Evolutionary conservation across 345 rosid genomes (phyloP).

Genomic region (Turritis glabra): DNA sequence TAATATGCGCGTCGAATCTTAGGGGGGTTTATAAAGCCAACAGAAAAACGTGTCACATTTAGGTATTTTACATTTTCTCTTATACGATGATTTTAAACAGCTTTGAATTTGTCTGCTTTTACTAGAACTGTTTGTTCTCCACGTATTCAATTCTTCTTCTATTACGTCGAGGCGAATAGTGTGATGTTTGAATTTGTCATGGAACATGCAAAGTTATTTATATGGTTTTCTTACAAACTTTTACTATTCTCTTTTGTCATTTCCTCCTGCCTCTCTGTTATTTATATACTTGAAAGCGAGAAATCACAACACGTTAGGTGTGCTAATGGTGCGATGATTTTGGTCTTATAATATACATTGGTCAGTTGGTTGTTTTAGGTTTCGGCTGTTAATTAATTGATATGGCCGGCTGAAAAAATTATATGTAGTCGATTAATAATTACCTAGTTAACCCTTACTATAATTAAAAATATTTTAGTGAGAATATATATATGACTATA

Average conservation of each 20-base stretch:
- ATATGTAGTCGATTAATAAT: too few species aligned
- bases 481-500: too few species aligned
- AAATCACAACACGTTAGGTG: not conserved
- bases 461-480: too few species aligned
- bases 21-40: not conserved
- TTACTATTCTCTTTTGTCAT: not conserved
- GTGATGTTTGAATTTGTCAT: not conserved
- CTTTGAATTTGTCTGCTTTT: slow-evolving; percentile 10
- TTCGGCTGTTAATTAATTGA: not conserved
- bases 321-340: not conserved
- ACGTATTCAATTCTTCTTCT: not conserved
- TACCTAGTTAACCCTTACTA: too few species aligned
- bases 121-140: not conserved
- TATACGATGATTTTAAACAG: not conserved
- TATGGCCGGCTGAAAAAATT: not conserved
- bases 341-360: not conserved
- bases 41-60: slow-evolving; percentile 1
- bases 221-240: not conserved
- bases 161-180: not conserved
- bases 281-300: not conserved
- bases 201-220: not conserved
- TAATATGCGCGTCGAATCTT: slow-evolving; percentile 1
- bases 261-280: not conserved
- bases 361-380: not conserved
- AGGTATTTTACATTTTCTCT: not conserved